Evolutionary conservation across 176 grass and related monocot species (phyloP), one percentile per base, ranked within the genome.

Genomic region (Paspalum notatum): DNA sequence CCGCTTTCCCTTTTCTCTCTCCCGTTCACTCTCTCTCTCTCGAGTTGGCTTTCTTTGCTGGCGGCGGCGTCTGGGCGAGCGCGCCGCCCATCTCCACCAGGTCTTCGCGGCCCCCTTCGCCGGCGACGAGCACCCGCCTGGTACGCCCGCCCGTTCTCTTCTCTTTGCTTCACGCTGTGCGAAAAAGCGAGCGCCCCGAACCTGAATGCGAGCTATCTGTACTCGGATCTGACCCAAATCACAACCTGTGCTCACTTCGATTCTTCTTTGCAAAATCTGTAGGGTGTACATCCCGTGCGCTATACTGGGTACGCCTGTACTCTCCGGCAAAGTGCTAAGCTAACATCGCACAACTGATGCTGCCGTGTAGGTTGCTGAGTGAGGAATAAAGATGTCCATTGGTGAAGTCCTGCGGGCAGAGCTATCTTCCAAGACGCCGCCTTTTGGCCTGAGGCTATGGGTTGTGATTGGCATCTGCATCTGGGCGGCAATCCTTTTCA

Each of bases 401-500:
- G 62, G 46, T 5, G 76, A 66, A 21, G 41, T 22, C 47, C 47
- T 79, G 39, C n/a, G 76, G 14, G 76, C 27, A 8, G 62, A 54
- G 76, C 4, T 79, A 53, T 79, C 76, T 42, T 66, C 76, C 11
- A 79, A 8, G 76, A 79, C 62, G 37, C 76, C 76, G 12, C 76
- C 76, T 15, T 79, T 79, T 4, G 76, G 76, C 0, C 62, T 79
- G 62, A 51, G 76, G 48, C 48, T 79, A 67, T 79, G 76, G 76
- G 5, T 79, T 67, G 76, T 79, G 18, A 79, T 79, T 79, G 76
- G 76, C 47, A 79, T 79, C 27, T 66, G 62, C 54, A 79, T 79
- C 27, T 85, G 91, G 42, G 46, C 86, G 44, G 37, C 91, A 44
- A 91, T 94, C 45, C 47, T 94, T 39, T 54, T 84, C 9, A 83